Evolutionary conservation across 208 protist species (phyloP), one percentile per base, ranked within the genome.

Genomic region (Crithidia thermophila): DNA sequence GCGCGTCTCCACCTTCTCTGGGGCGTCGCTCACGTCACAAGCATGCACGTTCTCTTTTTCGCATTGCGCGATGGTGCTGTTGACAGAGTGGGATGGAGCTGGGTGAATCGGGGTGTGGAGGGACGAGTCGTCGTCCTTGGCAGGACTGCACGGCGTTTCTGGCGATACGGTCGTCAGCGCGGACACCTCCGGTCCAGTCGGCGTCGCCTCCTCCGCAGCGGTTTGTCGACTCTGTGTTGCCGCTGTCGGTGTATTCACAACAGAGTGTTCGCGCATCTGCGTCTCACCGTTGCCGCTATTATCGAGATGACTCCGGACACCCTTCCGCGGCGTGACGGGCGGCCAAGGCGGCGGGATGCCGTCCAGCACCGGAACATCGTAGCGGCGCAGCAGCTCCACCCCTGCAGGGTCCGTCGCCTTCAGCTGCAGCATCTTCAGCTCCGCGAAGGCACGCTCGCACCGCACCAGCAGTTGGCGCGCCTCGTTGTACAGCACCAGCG

Each of bases 401-500:
- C 58, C 58, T 18, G 36, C 60, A 14, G 50, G 27, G 18, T 79
- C 61, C 9, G 53, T 61, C 1, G 69, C 45, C 11, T 45, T 53
- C 31, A 52, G 25, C 57, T 75, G 74, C 18, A 79, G 67, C 67
- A 64, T 66, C 56, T 63, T 70, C 25, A 79, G 28, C 45, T 79
- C 72, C 16, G 7, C 60, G 20, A 79, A 62, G 25, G 40, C 39
- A n/a, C 18, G 45, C 40, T 67, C 27, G 49, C 61, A 79, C 2
- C 37, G 42, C 13, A 49, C 34, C 6, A 72, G 58, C 0, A 72
- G 46, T 11, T 40, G 34, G 4, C 67, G 66, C n/a, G 60, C 52
- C 31, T 67, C 60, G 11, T 42, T 27, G 66, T 79, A 79, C 7
- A 73, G 46, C 1, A 20, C 23, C 14, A 64, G n/a, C 4, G 72